Base-by-base conservation (phyloP, 2,329 filamentous ascomycete species). In the Aspergillus bombycis region DNA sequence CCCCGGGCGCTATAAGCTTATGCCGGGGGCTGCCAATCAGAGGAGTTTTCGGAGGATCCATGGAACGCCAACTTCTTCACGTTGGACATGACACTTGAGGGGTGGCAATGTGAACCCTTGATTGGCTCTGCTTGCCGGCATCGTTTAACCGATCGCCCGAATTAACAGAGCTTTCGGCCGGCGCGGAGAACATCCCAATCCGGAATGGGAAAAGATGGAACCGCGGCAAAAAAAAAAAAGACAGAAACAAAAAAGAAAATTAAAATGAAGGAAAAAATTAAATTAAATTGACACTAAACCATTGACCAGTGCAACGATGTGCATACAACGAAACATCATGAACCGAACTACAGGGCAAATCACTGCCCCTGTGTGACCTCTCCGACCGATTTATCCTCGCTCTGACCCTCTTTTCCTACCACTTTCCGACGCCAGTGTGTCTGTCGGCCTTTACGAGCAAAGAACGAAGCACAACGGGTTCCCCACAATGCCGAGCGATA, bases 401-500 rank as follows among this genome's bases (percentile, higher is more conserved):
- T 19, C n/a, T 23, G 11, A 14, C 7, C 21, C 30, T 19, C 21
- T 14, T 36, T n/a, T 55, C n/a, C n/a, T 55, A 4, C 21, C 21
- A 23, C 16, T 21, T 26, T 38, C 10, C 34, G 11, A 38, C 52
- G n/a, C 14, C n/a, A 26, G 32, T 38, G 34, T 55, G 32, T n/a
- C 34, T 38, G 52, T 38, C 32, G 21, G 36, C 9, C 14, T 36
- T 14, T 14, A 32, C 26, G 11, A 21, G 21, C 23, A 12, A n/a
- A 21, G 2, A 34, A 34, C 19, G 28, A 32, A 52, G 28, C 26
- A 21, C 48, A 16, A 16, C 21, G 50, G 23, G 48, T 41, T 48
- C 19, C 28, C 46, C 32, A 30, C 28, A 28, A 62, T 65, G 60
- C 56, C 60, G n/a, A 60, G 61, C n/a, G 48, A 65, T n/a, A 71